These are phyloP conservation scores for Phaseolus lunatus DNA, from an alignment of 306 rosid genomes.

Conservation along the genomic window DNA sequence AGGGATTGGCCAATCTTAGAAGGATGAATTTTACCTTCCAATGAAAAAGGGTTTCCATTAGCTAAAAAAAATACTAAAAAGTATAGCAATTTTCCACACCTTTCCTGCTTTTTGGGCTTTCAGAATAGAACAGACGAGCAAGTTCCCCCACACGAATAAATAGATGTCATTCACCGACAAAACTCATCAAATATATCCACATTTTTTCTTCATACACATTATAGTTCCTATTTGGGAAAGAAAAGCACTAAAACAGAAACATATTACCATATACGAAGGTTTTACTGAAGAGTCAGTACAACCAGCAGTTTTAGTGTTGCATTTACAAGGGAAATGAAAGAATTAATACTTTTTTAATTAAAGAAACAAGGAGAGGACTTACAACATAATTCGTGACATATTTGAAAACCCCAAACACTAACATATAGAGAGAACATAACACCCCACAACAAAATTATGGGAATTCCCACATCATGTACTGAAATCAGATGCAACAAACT, in stretches of 20 bases:
- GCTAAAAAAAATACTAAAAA: background rate
- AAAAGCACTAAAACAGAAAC: background rate
- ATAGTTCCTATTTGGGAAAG: slow-evolving; percentile 4
- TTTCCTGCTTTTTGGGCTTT: background rate
- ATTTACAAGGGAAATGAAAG: slow-evolving; percentile 53
- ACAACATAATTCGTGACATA: slow-evolving; percentile 48
- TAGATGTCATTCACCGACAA: background rate
- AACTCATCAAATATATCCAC: background rate
- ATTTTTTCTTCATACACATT: slow-evolving; percentile 17
- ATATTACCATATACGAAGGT: slow-evolving; percentile 13
- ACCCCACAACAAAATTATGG: slow-evolving; percentile 46
- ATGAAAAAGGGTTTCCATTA: background rate
- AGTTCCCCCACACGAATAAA: background rate
- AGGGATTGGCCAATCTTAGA: background rate
- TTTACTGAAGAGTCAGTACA: slow-evolving; percentile 31
- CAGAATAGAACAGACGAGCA: background rate
- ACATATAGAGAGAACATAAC: slow-evolving; percentile 37
- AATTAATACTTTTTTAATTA: slow-evolving; percentile 49
- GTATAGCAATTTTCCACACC: slow-evolving; percentile 5
- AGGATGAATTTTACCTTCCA: background rate
- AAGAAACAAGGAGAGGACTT: slow-evolving; percentile 38
- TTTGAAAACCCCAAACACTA: slow-evolving; percentile 49
- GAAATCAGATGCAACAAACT: slow-evolving; percentile 41
- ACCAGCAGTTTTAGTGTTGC: slow-evolving; percentile 35
- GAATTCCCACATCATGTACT: slow-evolving; percentile 43